Evolutionary conservation across 352 stramenopile species (phyloP), one percentile per base, ranked within the genome.

Genomic region (Globisporangium nodosum): DNA sequence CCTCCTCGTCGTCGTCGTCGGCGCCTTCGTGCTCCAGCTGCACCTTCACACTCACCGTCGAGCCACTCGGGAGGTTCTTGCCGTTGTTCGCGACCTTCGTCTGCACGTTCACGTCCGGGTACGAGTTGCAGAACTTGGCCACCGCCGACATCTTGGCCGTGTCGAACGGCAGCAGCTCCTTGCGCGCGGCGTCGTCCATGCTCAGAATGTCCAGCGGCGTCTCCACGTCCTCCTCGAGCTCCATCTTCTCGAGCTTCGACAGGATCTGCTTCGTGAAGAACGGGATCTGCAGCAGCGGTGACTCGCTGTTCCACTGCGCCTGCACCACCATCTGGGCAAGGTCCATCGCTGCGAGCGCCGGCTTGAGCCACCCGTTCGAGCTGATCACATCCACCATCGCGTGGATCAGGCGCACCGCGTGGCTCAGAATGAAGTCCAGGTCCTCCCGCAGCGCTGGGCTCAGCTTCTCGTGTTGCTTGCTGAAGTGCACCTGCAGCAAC

Each of bases 101-200:
- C 54, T 88, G 71, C 47, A 99, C 85, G 43, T 98, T 98, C 58
- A 99, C 90, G 61, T 99, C 97, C 13, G 98, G 98, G 76, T 98
- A 99, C 54, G 90, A 83, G 70, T 99, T 99, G 77, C 97, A 99
- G 77, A 99, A 99, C 54, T 94, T 89, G 9, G 97, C 97, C n/a
- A 99, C 90, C 37, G 98, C 91, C 37, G 91, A 97, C 87, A 99
- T 97, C 66, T 98, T 87, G 59, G 68, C 63, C 13, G 93, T 86
- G 2, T 81, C 71, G 16, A 98, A 80, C 66, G 87, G 87, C 49
- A 99, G 74, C 40, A 99, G 66, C 60, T 97, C 78, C 52, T 81
- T 78, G 40, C 96, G 79, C 2, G 92, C 82, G 57, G 96, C 89
- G 71, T 98, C 94, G 24, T 99, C 93, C 66, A 99, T 85, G 57